Base-by-base conservation (phyloP, 768 basidiomycete genomes). In the Ramaria rubella region DNA sequence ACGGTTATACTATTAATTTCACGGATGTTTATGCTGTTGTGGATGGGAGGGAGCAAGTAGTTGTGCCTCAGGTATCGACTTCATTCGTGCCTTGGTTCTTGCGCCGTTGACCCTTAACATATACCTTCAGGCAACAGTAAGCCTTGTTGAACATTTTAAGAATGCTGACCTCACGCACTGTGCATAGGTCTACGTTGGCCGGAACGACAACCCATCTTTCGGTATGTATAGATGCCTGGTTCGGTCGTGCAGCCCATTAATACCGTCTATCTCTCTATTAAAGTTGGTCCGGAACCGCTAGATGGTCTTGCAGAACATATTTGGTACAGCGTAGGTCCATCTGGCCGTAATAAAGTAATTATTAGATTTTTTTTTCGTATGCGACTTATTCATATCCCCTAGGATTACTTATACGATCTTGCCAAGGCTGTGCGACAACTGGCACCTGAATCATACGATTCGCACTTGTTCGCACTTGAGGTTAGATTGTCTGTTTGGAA, bases 321-420 rank as follows among this genome's bases (percentile, higher is more conserved):
- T 49, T 86, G 83, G 79, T 68, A 70, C 24, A 84, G 87, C 0
- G 77, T 82, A 0, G 94, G 94, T 1, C 93, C 94, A 0, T 96
- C 94, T 0, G 94, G 94, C 0, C 80, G 74, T 2, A 98, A 98
- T 74, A 94, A 93, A 75, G 93, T 88, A 40, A 1, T 48, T 56
- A 14, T 9, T 12, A 23, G 23, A 7, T 19, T 46, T 31, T 17
- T 42, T 12, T 14, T 17, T 42, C 53, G 21, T 15, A n/a, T 24
- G 6, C 14, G 9, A 23, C 46, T 46, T 29, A 45, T 23, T 23
- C 50, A 40, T n/a, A 30, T 21, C 55, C 17, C 12, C 21, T 59
- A 94, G 91, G 93, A 96, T 33, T 97, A 97, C 64, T 73, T 96
- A 2, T 95, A 86, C 65, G 75, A 81, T 11, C 82, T 97, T 1